Evolutionary conservation across 768 basidiomycete species (phyloP), one percentile per base, ranked within the genome.

Genomic region (Boletus sensibilis): DNA sequence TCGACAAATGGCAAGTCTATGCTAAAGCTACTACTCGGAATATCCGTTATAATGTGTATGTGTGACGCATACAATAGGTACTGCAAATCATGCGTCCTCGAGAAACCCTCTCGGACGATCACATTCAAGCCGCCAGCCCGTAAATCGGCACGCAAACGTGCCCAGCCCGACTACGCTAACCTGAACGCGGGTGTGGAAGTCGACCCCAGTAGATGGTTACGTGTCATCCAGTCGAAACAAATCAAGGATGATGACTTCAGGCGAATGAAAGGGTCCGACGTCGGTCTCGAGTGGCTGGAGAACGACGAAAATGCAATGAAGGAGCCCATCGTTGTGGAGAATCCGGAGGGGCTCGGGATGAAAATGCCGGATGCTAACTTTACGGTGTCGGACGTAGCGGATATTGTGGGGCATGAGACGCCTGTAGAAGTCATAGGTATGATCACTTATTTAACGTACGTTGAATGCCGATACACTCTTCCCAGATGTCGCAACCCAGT

Each of bases 401-500:
- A 88, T 55, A 75, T 85, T 27, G 82, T 98, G 40, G 96, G 95
- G 6, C 82, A 82, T 48, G 82, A 90, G 59, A 82, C 79, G 1
- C 84, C 90, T 0, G 79, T 98, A 20, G 94, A 97, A 72, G 96
- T 98, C 23, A 96, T 98, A 63, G 94, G 93, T 94, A 65, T 56
- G 79, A 65, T 50, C 21, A 27, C 34, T 31, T 13, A 20, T 59
- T 40, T 41, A 35, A 54, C 40, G 43, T 25, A 52, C n/a, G 35
- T 27, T 13, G 43, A 38, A 55, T 53, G 21, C 45, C 57, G 29
- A 59, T 44, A 11, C 25, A 40, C 31, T 16, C 41, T 35, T 51
- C 29, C 34, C 56, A 89, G 94, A 98, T 73, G 92, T 95, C 50
- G 87, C 90, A 18, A 84, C 93, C 0, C 96, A 98, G 69, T 87